Base-by-base conservation (phyloP, 2,329 filamentous ascomycete species). In the Colletotrichum horii region DNA sequence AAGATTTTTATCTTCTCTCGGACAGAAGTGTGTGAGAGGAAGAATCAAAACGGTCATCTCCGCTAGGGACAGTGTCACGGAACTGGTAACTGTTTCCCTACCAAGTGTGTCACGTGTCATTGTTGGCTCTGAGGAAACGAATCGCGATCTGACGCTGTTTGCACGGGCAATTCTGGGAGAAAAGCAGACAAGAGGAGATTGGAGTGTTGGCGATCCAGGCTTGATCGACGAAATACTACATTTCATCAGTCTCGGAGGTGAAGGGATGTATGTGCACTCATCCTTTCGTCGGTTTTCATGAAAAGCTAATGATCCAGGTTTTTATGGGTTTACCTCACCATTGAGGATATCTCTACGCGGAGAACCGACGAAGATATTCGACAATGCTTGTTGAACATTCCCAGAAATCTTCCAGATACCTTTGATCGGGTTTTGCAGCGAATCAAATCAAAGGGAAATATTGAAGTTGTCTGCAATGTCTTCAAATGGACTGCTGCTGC, bases 221-320 rank as follows among this genome's bases (percentile, higher is more conserved):
- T 15, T 62, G 16, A 36, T 62, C 4, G 30, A 36, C 1, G 16
- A 14, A 15, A 62, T 36, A 12, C 3, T 62, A 6, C 1, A 36
- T 16, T 6, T 1, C 2, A 62, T 62, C 26, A 36, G 58, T 62
- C 19, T 22, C 0, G 58, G 58, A 4, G 58, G 58, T 34, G 58
- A 62, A n/a, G 58, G 58, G 2, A 62, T 62, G 58, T 62, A 8
- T 2, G 58, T 34, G 4, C 8, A 6, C 19, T 8, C 30, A 62
- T n/a, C 1, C 3, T 16, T 5, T 16, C 19, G 5, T 61, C n/a
- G 28, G 28, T 3, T 24, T 11, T 1, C 3, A 22, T 4, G 4
- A 8, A 24, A 32, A 32, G 2, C 6, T 62, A 32, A 32, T 0
- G 9, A 16, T 12, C 30, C 19, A 62, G 58, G 58, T 36, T 36